Evolutionary conservation across 805 yeast species (phyloP).

Genomic region (Candida chilensis): DNA sequence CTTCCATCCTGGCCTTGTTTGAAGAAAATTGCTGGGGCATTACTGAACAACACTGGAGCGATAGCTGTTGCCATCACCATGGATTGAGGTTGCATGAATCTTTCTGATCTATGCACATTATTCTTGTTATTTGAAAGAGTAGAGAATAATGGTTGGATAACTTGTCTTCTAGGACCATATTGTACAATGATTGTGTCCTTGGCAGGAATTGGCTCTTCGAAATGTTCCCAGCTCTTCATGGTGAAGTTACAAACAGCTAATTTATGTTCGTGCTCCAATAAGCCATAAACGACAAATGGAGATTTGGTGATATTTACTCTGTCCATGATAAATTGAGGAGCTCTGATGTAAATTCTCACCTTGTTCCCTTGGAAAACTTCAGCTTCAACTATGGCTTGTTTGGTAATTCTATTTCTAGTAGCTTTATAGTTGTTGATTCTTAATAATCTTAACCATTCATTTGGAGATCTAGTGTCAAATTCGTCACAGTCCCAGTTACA

Average conservation of each 20-base stretch:
- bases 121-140: constrained; percentile 70
- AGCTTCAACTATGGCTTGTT: constrained; percentile 41
- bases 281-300: constrained; percentile 62
- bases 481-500: constrained; percentile 88
- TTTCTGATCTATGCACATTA: constrained; percentile 79
- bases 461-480: constrained; percentile 64
- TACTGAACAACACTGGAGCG: constrained; percentile 79
- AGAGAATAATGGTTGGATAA: constrained; percentile 76
- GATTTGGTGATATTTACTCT: constrained; percentile 29
- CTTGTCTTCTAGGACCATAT: constrained; percentile 87
- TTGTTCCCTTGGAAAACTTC: constrained; percentile 55
- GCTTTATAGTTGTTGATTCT: constrained; percentile 72
- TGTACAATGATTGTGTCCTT: constrained; percentile 76
- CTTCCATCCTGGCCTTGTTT: constrained; percentile 43
- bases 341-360: constrained; percentile 49
- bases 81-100: constrained; percentile 70
- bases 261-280: constrained; percentile 82
- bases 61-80: constrained; percentile 69
- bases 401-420: constrained; percentile 58
- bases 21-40: constrained; percentile 79
- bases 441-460: constrained; percentile 66
- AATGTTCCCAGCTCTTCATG: constrained; percentile 83
- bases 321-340: constrained; percentile 39
- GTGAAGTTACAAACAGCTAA: constrained; percentile 76
- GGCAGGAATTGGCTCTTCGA: constrained; percentile 78